A percentile compares a stretch with the other conserved stretches of the same genome.
phyloP scores from a whole-genome alignment of 106 monocot genomes.

The Allium fistulosum region DNA sequence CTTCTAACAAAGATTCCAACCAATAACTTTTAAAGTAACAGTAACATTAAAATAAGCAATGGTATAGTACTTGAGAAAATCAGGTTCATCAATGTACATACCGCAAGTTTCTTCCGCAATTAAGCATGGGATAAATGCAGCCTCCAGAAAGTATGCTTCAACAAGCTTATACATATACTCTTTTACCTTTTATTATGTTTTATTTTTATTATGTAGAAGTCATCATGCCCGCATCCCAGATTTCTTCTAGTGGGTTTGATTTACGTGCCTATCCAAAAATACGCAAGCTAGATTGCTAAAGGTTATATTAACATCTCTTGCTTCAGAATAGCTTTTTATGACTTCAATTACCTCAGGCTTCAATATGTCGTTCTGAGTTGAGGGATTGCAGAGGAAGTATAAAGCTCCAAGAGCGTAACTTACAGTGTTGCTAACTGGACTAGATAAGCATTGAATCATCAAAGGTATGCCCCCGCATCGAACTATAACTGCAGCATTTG shows the following conservation, averaged over 20 bases:
- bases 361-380: slow-evolving; percentile 57
- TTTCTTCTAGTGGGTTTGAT: not conserved
- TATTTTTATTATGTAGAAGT: too few relatives aligned
- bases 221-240: not conserved
- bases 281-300: slow-evolving; percentile 85
- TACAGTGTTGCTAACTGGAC: slow-evolving; percentile 86
- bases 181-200: too few relatives aligned
- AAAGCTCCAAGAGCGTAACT: slow-evolving; percentile 85
- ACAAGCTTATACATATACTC: too few relatives aligned
- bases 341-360: slow-evolving; percentile 74
- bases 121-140: too few relatives aligned
- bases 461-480: slow-evolving; percentile 86
- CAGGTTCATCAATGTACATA: too few relatives aligned
- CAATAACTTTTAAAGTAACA: too few relatives aligned
- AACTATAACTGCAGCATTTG: slow-evolving; percentile 63
- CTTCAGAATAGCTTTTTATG: slow-evolving; percentile 61
- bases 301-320: slow-evolving; percentile 37
- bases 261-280: slow-evolving; percentile 70
- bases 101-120: too few relatives aligned
- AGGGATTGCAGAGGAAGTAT: slow-evolving; percentile 73
- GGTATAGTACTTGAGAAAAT: too few relatives aligned
- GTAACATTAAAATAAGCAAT: too few relatives aligned
- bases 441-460: slow-evolving; percentile 82
- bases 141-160: too few relatives aligned
- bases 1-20: too few relatives aligned